phyloP scores from a whole-genome alignment of 768 basidiomycete species.

The Hebeloma cylindrosporum region DNA sequence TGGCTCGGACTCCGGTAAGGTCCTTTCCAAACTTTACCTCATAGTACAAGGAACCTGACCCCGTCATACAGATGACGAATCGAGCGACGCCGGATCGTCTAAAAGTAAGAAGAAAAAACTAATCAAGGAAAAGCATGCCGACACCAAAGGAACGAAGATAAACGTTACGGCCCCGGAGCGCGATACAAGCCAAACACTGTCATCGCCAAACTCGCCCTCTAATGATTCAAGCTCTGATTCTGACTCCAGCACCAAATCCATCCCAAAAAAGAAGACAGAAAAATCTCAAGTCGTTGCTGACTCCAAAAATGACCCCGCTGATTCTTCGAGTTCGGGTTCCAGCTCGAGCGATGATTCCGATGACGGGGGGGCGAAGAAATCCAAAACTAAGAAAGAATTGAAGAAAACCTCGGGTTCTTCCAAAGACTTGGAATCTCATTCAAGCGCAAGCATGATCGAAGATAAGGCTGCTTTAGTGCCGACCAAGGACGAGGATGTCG shows the following conservation, averaged over 20 bases:
- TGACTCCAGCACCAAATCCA: slow-evolving; percentile 12
- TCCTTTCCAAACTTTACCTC: not conserved
- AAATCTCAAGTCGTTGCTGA: slow-evolving; percentile 2
- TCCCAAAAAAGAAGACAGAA: slow-evolving; percentile 2
- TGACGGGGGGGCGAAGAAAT: not conserved
- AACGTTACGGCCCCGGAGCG: slow-evolving; percentile 22
- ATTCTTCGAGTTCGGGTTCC: slow-evolving; percentile 8
- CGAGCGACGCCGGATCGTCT: slow-evolving; percentile 29
- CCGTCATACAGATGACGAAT: slow-evolving; percentile 30
- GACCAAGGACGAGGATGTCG: slow-evolving; percentile 11
- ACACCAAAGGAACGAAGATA: slow-evolving; percentile 8
- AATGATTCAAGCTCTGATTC: slow-evolving; percentile 31
- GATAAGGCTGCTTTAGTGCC: not conserved
- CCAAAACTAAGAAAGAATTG: slow-evolving; percentile 1
- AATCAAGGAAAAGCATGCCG: slow-evolving; percentile 15
- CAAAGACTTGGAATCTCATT: slow-evolving; percentile 17
- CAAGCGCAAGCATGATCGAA: slow-evolving; percentile 17
- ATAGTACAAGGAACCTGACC: not conserved
- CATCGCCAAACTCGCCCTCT: slow-evolving; percentile 16
- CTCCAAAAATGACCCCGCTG: slow-evolving; percentile 8
- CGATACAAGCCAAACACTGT: slow-evolving; percentile 41
- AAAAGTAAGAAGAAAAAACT: slow-evolving; percentile 18
- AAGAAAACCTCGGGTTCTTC: slow-evolving; percentile 18
- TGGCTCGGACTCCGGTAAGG: slow-evolving; percentile 32
- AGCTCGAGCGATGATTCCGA: slow-evolving; percentile 14